Evolutionary conservation across 495 filamentous ascomycete genomes (phyloP).

Genomic region (Astrocystis sublimbata): DNA sequence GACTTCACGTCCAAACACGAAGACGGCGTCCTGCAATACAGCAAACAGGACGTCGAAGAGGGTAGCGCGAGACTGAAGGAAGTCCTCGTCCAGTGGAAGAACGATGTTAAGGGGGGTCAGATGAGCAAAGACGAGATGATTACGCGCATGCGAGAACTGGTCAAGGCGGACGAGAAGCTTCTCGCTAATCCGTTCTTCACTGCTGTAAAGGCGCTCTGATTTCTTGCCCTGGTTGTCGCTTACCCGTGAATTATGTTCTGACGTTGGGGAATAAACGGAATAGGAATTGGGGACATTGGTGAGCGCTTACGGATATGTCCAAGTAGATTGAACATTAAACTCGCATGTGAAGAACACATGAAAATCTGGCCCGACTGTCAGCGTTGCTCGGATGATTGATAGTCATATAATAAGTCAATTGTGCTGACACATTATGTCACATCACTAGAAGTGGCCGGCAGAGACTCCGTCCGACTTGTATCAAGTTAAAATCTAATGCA

Average conservation of each 20-base stretch:
- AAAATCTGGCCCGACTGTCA: background rate
- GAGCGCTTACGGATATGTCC: background rate
- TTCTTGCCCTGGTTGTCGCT: background rate
- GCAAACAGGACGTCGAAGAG: conserved; percentile 84
- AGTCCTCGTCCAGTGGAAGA: conserved; percentile 85
- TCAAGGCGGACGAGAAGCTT: conserved; percentile 68
- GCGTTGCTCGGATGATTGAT: background rate
- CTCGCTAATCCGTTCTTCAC: conserved; percentile 86
- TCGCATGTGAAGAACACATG: background rate
- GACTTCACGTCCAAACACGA: conserved; percentile 84
- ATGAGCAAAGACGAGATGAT: conserved; percentile 80
- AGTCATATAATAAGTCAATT: background rate
- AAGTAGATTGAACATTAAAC: background rate
- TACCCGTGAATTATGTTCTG: background rate
- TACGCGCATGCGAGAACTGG: conserved; percentile 73
- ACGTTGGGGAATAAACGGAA: background rate
- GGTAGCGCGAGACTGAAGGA: conserved; percentile 86
- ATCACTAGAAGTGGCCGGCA: background rate
- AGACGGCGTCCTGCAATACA: conserved; percentile 56
- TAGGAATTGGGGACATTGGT: background rate
- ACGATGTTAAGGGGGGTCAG: conserved; percentile 64
- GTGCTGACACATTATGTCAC: background rate
- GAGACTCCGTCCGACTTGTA: background rate
- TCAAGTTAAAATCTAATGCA: background rate
- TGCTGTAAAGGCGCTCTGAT: conserved; percentile 75